Conservation (phyloP, 805 yeast genomes). For the Teunomyces funiuensis region DNA sequence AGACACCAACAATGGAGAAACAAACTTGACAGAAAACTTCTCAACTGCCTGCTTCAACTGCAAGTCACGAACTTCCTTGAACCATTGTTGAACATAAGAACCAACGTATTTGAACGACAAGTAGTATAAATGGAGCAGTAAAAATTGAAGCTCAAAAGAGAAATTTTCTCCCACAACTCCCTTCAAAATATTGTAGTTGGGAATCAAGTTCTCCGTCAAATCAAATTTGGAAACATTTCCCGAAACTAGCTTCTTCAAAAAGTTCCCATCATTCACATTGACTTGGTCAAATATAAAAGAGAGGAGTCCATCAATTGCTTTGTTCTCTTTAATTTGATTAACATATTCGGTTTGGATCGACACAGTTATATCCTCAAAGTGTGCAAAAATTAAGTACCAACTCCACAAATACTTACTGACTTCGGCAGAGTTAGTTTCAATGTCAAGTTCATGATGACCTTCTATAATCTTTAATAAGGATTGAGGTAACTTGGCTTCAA, state of each 20-base stretch:
- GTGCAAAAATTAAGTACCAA: constrained; percentile 64
- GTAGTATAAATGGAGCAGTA: constrained; percentile 53
- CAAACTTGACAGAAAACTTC: constrained; percentile 54
- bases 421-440: constrained; percentile 14
- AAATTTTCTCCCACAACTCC: constrained; percentile 22
- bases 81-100: constrained; percentile 67
- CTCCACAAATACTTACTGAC: constrained; percentile 55
- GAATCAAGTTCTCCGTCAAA: constrained; percentile 18
- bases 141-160: constrained; percentile 34
- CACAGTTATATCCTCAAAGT: constrained; percentile 65
- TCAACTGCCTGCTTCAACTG: constrained; percentile 62
- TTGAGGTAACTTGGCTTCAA: constrained; percentile 39
- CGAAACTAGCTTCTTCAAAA: constrained; percentile 17
- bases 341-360: constrained; percentile 62
- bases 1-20: constrained; percentile 64
- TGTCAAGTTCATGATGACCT: constrained; percentile 13
- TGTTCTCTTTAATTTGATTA: constrained; percentile 49
- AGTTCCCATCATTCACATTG: constrained; percentile 33
- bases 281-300: constrained; percentile 55
- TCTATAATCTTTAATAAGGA: constrained; percentile 8
- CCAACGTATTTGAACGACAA: constrained; percentile 52
- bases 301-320: constrained; percentile 50
- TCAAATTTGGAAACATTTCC: constrained; percentile 10
- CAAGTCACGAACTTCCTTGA: constrained; percentile 62
- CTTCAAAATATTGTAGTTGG: constrained; percentile 18